phyloP scores from a whole-genome alignment of 2,329 filamentous ascomycete genomes.

The Beauveria scarabaeidicola region DNA sequence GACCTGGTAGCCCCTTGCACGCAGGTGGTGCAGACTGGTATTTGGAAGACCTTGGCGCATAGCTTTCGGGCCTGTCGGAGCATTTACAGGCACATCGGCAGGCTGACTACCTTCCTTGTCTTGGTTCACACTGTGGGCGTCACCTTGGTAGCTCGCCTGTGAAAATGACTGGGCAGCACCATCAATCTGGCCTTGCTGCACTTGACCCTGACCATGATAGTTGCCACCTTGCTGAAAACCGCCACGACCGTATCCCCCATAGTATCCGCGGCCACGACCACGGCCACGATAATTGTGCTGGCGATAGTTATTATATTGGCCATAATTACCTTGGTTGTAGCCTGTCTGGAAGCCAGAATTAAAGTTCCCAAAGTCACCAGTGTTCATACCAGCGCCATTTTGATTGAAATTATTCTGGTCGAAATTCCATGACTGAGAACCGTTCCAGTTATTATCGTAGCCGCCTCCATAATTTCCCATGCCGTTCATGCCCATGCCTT shows the following conservation, averaged over 20 bases:
- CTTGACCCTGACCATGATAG: conserved; percentile 27
- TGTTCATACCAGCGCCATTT: conserved; percentile 74
- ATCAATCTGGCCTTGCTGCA: conserved; percentile 11
- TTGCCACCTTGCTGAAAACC: conserved; percentile 39
- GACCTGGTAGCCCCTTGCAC: conserved; percentile 43
- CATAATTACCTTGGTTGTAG: conserved; percentile 79
- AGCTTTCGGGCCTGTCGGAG: conserved; percentile 87
- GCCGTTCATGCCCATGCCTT: conserved; percentile 68
- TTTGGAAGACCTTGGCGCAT: conserved; percentile 87
- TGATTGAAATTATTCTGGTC: conserved; percentile 84
- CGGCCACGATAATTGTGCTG: conserved; percentile 57
- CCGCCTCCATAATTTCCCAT: conserved; percentile 69
- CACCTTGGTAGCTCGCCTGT: conserved; percentile 21
- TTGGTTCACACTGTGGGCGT: conserved; percentile 3
- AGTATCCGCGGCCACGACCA: conserved; percentile 57
- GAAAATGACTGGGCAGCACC: neutral
- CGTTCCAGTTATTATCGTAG: conserved; percentile 70
- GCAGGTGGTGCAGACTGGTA: conserved; percentile 61
- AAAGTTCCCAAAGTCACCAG: conserved; percentile 73
- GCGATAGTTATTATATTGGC: conserved; percentile 72
- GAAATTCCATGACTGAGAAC: conserved; percentile 75
- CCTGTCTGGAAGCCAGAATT: conserved; percentile 70
- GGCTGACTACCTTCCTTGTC: conserved; percentile 5
- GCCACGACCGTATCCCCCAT: conserved; percentile 47
- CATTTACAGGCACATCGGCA: conserved; percentile 46